phyloP scores from a whole-genome alignment of 106 monocot genomes.

The Dendrobium chrysotoxum region DNA sequence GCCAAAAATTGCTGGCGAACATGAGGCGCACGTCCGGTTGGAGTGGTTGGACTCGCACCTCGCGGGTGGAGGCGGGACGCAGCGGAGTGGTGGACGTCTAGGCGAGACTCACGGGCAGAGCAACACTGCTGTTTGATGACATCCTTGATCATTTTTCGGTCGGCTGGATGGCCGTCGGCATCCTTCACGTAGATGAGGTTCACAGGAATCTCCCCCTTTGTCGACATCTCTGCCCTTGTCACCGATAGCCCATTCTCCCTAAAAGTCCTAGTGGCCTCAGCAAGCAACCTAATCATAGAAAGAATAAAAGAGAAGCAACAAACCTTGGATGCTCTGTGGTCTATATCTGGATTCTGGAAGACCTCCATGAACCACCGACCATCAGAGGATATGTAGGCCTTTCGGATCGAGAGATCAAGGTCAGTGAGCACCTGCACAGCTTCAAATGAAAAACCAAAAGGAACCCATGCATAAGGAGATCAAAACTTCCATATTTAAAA shows the following conservation, averaged over 20 bases:
- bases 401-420: constrained; percentile 55
- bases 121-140: constrained; percentile 50
- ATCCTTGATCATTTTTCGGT: constrained; percentile 43
- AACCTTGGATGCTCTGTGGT: constrained; percentile 74
- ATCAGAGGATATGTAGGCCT: constrained; percentile 75
- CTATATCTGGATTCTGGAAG: constrained; percentile 70
- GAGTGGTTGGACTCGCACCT: no score
- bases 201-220: constrained; percentile 35
- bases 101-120: no score
- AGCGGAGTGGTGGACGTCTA: no score
- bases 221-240: constrained; percentile 61
- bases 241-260: constrained; percentile 86
- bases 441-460: background rate
- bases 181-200: constrained; percentile 87
- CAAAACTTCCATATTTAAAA: background rate
- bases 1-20: no score
- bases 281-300: constrained; percentile 59
- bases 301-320: no score
- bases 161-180: constrained; percentile 41
- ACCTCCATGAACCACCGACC: constrained; percentile 82
- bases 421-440: constrained; percentile 55
- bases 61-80: no score
- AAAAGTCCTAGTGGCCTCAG: constrained; percentile 74
- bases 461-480: background rate
- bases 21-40: no score